Conservation (phyloP, 805 yeast species). For the Priceomyces carsonii region DNA sequence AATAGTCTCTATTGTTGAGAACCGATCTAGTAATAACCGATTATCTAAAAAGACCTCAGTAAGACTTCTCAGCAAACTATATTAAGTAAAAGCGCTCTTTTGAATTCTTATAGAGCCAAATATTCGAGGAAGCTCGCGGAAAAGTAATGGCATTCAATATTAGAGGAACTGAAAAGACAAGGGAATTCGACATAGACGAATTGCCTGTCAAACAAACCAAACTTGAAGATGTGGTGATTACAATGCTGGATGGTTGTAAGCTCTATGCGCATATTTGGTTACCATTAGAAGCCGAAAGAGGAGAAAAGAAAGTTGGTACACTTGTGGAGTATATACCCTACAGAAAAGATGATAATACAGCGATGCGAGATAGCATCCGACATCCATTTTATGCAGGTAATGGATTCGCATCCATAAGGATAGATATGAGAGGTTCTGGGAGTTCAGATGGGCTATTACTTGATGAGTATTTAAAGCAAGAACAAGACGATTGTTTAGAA, state of each 20-base stretch:
- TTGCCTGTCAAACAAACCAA: conserved; percentile 31
- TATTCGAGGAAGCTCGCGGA: too few relatives aligned
- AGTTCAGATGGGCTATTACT: conserved; percentile 41
- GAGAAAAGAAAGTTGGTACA: conserved; percentile 32
- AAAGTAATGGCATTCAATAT: too few relatives aligned
- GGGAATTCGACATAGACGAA: conserved; percentile 5
- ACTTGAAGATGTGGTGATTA: conserved; percentile 35
- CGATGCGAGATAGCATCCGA: conserved; percentile 45
- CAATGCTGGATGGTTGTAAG: conserved; percentile 38
- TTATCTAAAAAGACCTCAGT: too few relatives aligned
- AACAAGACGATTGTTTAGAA: conserved; percentile 46
- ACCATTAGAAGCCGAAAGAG: conserved; percentile 32
- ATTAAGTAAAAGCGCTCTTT: too few relatives aligned
- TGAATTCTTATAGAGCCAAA: too few relatives aligned
- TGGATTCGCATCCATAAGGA: conserved; percentile 45
- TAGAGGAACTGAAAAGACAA: conserved; percentile 13
- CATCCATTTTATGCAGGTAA: conserved; percentile 50
- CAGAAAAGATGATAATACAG: conserved; percentile 45
- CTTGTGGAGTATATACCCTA: conserved; percentile 48
- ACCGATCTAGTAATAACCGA: too few relatives aligned
- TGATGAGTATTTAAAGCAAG: conserved; percentile 45
- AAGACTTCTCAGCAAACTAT: too few relatives aligned
- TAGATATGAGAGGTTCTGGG: conserved; percentile 49
- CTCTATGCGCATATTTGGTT: conserved; percentile 47
- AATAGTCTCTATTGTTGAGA: too few relatives aligned